Percentiles rank a stretch among this genome's conserved stretches.
phyloP scores from a whole-genome alignment of 148 eudicot genomes.

The Arbutus unedo region DNA sequence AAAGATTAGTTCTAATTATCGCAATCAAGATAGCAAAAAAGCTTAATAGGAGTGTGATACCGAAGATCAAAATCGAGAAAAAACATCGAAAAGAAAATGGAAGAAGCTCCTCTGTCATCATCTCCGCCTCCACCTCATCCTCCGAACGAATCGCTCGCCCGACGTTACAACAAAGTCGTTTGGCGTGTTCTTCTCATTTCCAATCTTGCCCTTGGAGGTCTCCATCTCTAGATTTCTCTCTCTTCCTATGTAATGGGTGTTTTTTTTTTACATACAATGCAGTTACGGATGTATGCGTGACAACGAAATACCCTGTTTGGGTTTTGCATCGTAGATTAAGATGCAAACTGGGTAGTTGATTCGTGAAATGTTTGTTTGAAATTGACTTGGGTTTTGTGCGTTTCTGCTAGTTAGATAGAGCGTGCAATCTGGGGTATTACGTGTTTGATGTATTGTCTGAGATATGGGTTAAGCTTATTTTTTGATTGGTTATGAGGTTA shows the following conservation, averaged over 20 bases:
- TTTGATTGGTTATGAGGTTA: neutral
- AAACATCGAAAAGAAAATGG: neutral
- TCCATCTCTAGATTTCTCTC: neutral
- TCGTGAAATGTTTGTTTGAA: neutral
- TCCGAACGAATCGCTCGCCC: conserved; percentile 1
- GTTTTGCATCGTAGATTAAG: neutral
- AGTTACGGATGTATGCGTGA: neutral
- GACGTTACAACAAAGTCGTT: conserved; percentile 7
- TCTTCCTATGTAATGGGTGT: neutral
- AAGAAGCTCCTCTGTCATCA: neutral
- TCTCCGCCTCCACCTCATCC: neutral
- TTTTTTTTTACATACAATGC: neutral
- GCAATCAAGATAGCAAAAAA: neutral
- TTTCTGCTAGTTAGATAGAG: neutral
- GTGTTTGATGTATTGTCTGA: conserved; percentile 13
- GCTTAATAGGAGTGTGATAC: neutral
- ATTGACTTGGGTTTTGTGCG: conserved; percentile 6
- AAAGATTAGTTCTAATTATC: neutral
- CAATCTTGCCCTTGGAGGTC: conserved; percentile 14
- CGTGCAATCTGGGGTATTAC: neutral
- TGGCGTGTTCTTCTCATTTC: conserved; percentile 15
- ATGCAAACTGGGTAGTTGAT: neutral
- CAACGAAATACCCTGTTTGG: neutral
- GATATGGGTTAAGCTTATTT: neutral
- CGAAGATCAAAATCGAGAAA: neutral